Evolutionary conservation across 495 filamentous ascomycete species (phyloP), one percentile per base, ranked within the genome.

Genomic region (Letharia columbiana): DNA sequence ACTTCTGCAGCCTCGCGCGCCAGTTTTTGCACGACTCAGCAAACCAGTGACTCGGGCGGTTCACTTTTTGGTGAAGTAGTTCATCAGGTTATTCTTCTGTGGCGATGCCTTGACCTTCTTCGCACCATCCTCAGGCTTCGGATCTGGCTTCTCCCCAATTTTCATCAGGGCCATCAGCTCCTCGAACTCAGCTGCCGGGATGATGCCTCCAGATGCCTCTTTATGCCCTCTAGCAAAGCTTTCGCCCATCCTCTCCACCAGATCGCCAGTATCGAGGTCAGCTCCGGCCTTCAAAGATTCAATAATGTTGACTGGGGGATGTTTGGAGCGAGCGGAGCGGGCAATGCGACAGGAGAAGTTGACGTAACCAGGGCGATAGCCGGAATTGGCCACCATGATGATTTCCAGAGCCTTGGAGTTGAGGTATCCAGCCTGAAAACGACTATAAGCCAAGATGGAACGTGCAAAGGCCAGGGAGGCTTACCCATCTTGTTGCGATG

Each of bases 261-360:
- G 66, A 63, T 75, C 72, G 41, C 73, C 77, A 20, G 76, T 71
- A 37, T 77, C 70, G 17, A 74, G 72, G 13, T 73, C 75, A 9
- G 81, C 84, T 47, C 81, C 77, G 7, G 65, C 74, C 65, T 77
- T 74, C 41, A 87, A 61, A 4, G 74, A 73, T 60, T 76, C 75
- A 61, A 87, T 85, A 67, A 87, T 82, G 67, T 87, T 79, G 39
- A 86, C 78, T 2, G 80, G 77, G 9, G 77, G 76, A 33, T 81
- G 75, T 44, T 75, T 71, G 37, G 63, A 71, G 20, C 76, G 68
- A 20, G 81, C 83, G 61, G 74, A 77, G 37, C 77, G 74, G 11
- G 82, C 75, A 31, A 85, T 74, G 13, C 84, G 77, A 65, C 84
- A 85, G 20, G 84, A 85, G 71, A 87, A 86, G 69, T 83, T 82